Evolutionary conservation across 192 early-diverging fungal species (phyloP), one percentile per base, ranked within the genome.

Genomic region (Coemansia erecta): DNA sequence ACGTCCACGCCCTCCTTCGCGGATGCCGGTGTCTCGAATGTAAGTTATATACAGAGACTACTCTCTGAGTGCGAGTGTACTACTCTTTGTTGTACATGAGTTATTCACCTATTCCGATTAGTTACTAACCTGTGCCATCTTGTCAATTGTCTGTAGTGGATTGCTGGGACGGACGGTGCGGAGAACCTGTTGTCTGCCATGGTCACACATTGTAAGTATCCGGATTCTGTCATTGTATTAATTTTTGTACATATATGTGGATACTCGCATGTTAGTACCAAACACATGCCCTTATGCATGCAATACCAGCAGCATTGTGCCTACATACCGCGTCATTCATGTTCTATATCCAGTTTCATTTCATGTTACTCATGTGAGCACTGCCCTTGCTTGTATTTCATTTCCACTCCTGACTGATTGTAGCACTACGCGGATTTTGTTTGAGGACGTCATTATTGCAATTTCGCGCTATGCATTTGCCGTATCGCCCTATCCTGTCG

Each of bases 21-120:
- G 94, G 94, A 11, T 94, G 92, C 61, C 84, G 92, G 23, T 95
- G 93, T 71, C 80, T 95, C n/a, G 93, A 95, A 73, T 44, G 68
- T 70, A 70, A 70, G 68, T 70, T 24, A 31, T n/a, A 37, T 33
- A 53, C 33, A 24, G 22, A 13, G 5, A 33, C 24, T 33, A 5
- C 13, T 33, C 8, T 6, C 2, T 31, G 42, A 44, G 17, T 44
- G 3, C 2, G 3, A 7, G 4, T 31, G 28, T 31, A 31, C 7
- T 31, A 5, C 28, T 31, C 28, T 5, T 2, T 7, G 4, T 31
- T 31, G 28, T 31, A 24, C 2, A 21, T 49, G 15, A 19, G 18
- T 14, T 31, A 37, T 17, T 26, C 18, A 41, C 46, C 24, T 60
- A 21, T 49, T 33, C 47, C 40, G 31, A 42, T 60, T 59, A 62